Evolutionary conservation across 2,329 filamentous ascomycete species (phyloP), one percentile per base, ranked within the genome.

Genomic region (Helicocarpus griseus): DNA sequence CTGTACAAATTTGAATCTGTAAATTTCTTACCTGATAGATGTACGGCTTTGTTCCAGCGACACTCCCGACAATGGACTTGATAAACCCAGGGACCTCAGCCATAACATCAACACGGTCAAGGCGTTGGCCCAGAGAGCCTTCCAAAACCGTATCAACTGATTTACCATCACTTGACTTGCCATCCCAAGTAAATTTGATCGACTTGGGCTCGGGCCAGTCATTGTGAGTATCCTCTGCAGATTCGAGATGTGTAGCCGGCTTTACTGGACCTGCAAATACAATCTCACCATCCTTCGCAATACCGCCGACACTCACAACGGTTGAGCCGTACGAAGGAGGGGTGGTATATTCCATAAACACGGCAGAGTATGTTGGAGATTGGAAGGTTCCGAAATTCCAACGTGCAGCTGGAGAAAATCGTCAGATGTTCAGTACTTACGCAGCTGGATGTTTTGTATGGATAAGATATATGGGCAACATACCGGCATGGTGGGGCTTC

Each of bases 321-420:
- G 90, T 95, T 48, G 82, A 83, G 31, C 87, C 93, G 65, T 98
- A 98, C 4, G 91, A 96, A 3, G 87, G 82, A 26, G 93, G 94
- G 0, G 93, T 98, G 35, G 83, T 95, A 69, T 84, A 98, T 69
- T 97, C 87, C 93, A 98, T 98, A 75, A 97, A 76, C 58, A 95
- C 73, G 26, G 90, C 91, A 26, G 90, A 93, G 73, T 89, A 86
- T 19, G 77, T 88, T 21, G 89, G 85, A 13, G 87, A 85, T 67
- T 97, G 90, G 75, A 95, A 95, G 72, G 90, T 82, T 69, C 81
- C 78, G 74, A 96, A 98, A 72, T 93, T 95, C 93, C 93, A 98
- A 57, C 80, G 82, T 28, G 87, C 83, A 55, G 91, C 82, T 81
- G 58, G 22, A 24, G 26, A 5, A 52, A 9, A 19, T 26, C 11